Evolutionary conservation across 352 stramenopile genomes (phyloP), one percentile per base, ranked within the genome.

Genomic region (Achlya hypogyna): DNA sequence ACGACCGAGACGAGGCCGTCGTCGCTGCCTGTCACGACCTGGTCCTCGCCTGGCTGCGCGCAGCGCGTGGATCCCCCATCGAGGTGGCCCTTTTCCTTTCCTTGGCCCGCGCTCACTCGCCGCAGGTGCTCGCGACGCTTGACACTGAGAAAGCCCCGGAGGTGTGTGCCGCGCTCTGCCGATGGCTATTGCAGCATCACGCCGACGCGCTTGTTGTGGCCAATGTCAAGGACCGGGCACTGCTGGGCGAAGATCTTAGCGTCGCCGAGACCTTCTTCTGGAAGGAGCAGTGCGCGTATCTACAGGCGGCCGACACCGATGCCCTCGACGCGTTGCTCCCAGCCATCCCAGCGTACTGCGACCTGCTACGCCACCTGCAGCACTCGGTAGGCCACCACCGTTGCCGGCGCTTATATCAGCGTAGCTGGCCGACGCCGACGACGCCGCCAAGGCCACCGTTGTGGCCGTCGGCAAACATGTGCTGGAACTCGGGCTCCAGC

Each of bases 211-310:
- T 56, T n/a, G 18, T 14, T 8, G 10, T 58, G 42, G 42, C 42
- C 2, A 27, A 42, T 5, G 18, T 67, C 45, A 67, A 67, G 60
- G 51, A 49, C 60, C 56, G 59, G 42, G 60, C 60, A 34, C 34
- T 67, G 20, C 42, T 67, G 6, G 60, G 60, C 4, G n/a, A 22
- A 5, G 22, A 18, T 4, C 51, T 67, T 23, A 54, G 38, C 12
- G 27, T 49, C 31, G 32, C 23, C 47, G 60, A 67, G 8, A 35
- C 60, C 5, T 93, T 90, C 59, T 91, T 89, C 51, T 93, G 84
- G 84, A 78, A 75, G 64, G 81, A 93, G 63, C 82, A 93, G 62
- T 93, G 84, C 62, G 70, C 79, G 25, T 89, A 86, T 65, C 88
- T 87, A 53, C 78, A 85, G 51, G 76, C 79, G 23, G 75, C 88